Base-by-base conservation (phyloP, 2,329 filamentous ascomycete species). In the Lachnellula willkommii region DNA sequence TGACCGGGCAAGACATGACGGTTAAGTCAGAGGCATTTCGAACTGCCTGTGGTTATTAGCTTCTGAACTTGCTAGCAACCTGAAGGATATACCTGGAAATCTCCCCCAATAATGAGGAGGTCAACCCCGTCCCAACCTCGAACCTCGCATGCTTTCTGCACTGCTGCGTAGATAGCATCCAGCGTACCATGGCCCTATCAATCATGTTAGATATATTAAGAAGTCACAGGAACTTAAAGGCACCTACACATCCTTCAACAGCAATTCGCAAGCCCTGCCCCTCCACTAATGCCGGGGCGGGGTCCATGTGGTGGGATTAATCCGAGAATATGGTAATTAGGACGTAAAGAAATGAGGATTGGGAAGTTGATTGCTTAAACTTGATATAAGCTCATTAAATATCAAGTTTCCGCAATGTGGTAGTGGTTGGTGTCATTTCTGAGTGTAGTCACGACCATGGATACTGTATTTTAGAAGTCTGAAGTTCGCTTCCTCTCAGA, bases 91-190 rank as follows among this genome's bases (percentile, higher is more conserved):
- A 88, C 88, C 77, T 96, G 90, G 63, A 99, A 99, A 70, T 99
- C 94, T 28, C 94, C 94, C 54, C 93, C 90, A 65, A 99, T 96
- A 67, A 99, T 95, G 63, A 99, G 75, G 11, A 96, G 74, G 70
- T 99, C 94, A 32, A 97, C 84, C 36, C 81, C 83, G 62, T 88
- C 78, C 92, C 93, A 96, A 24, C 81, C 81, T 65, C 88, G 88
- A 47, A 80, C 76, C 61, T 83, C 76, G 71, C 87, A 89, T 9
- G 90, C 80, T 60, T 82, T 78, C 42, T 80, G 76, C 26, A 95
- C 82, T 1, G 89, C 87, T 1, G 87, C 83, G 71, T 97, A 99
- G 64, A 99, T 97, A 55, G 90, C 88, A 70, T 97, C 82, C 52
- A 99, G 82, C 1, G 87, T 90, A 61, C 94, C 94, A 74, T 99